These are phyloP conservation scores for Pestalotiopsis sp. DNA, from an alignment of 2,329 filamentous ascomycete genomes.

Conservation along the genomic window DNA sequence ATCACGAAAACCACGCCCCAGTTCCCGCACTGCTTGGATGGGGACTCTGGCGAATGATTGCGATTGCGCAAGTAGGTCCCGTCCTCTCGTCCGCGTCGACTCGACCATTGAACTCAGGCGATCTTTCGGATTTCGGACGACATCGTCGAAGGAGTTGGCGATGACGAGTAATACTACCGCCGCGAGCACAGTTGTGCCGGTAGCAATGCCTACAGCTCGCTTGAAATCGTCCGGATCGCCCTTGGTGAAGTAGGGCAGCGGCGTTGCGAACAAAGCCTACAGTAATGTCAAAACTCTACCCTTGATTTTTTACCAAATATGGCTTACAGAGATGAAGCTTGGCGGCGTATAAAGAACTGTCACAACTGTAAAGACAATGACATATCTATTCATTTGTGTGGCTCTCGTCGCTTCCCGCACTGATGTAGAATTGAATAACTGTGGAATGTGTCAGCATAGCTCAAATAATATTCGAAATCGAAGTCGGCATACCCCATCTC, in stretches of 20 bases:
- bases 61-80: no score
- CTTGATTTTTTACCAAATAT: no score
- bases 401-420: not conserved
- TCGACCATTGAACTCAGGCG: no score
- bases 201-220: not conserved
- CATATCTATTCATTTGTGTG: not conserved
- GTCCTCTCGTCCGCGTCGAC: no score
- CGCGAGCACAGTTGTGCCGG: not conserved
- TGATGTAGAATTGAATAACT: not conserved
- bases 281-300: no score
- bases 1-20: no score
- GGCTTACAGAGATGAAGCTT: not conserved
- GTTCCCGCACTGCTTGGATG: no score
- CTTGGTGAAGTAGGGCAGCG: not conserved
- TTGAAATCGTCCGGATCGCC: not conserved
- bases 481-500: not conserved
- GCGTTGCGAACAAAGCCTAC: not conserved
- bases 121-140: not conserved
- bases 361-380: not conserved
- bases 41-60: no score
- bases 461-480: accelerated
- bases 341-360: not conserved
- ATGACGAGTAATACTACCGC: not conserved
- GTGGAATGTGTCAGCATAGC: not conserved
- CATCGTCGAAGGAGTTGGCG: not conserved